Evolutionary conservation across 2,329 filamentous ascomycete species (phyloP).

Genomic region (Byssochlamys sp.): DNA sequence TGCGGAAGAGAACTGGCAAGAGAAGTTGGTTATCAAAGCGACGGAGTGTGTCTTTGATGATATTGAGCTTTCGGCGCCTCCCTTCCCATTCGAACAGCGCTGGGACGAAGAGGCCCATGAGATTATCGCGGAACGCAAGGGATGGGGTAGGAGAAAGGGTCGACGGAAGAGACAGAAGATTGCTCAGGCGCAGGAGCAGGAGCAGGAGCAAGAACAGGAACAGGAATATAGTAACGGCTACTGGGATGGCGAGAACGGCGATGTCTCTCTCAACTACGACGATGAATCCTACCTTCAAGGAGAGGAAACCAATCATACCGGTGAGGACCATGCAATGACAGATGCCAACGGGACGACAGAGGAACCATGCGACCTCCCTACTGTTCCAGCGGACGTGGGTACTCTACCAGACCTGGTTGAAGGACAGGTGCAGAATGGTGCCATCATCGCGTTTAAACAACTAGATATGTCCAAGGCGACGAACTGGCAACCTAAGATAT

Average conservation of each 20-base stretch:
- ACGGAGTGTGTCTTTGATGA: constrained; percentile 66
- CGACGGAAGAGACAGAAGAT: constrained; percentile 46
- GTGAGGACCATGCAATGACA: constrained; percentile 13
- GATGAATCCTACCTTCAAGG: constrained; percentile 27
- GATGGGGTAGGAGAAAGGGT: constrained; percentile 33
- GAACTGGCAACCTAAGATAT: constrained; percentile 39
- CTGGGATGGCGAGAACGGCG: constrained; percentile 23
- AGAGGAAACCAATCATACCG: constrained; percentile 1
- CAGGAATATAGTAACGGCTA: constrained; percentile 33
- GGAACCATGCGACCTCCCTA: constrained; percentile 39
- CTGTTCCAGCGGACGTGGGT: constrained; percentile 52
- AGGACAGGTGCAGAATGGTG: constrained; percentile 24
- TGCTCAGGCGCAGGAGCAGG: constrained; percentile 22
- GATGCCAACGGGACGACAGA: constrained; percentile 21
- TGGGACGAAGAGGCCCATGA: constrained; percentile 70
- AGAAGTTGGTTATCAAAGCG: constrained; percentile 63
- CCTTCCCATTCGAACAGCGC: constrained; percentile 49
- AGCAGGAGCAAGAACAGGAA: constrained; percentile 33
- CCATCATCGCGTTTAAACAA: constrained; percentile 39
- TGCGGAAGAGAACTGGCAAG: constrained; percentile 59
- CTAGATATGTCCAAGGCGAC: constrained; percentile 39
- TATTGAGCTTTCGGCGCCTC: constrained; percentile 12
- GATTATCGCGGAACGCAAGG: constrained; percentile 31
- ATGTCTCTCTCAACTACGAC: constrained; percentile 32
- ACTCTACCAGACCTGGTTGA: constrained; percentile 41